Evolutionary conservation across 2,329 filamentous ascomycete genomes (phyloP).

Genomic region (Pseudopyricularia cyperi): DNA sequence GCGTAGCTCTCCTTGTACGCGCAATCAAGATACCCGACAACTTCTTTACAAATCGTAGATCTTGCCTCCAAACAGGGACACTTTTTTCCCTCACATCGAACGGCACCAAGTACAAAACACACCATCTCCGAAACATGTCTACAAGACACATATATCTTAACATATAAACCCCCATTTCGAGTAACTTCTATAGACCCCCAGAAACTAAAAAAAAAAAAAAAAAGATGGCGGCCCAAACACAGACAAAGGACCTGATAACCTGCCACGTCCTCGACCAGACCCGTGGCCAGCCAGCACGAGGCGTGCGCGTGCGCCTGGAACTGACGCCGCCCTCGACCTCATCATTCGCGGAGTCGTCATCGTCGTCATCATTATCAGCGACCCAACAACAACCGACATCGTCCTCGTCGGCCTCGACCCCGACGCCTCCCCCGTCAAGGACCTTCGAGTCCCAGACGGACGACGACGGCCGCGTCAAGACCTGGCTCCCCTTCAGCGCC

Average conservation of each 20-base stretch:
- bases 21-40: too few species aligned
- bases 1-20: too few species aligned
- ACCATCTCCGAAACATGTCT: not conserved
- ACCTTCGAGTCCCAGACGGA: slow-evolving; percentile 59
- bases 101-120: not conserved
- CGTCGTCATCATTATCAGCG: slow-evolving; percentile 9
- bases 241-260: slow-evolving; percentile 56
- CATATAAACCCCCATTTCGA: too few species aligned
- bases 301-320: slow-evolving; percentile 54
- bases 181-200: not conserved
- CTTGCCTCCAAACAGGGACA: not conserved
- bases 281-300: slow-evolving; percentile 53
- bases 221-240: not conserved
- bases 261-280: slow-evolving; percentile 80
- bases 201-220: not conserved
- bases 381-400: slow-evolving; percentile 1
- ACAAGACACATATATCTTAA: too few species aligned
- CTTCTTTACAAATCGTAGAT: not conserved
- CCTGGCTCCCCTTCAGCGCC: slow-evolving; percentile 50
- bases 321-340: slow-evolving; percentile 21
- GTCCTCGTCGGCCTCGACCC: slow-evolving; percentile 15
- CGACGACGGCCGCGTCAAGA: slow-evolving; percentile 58
- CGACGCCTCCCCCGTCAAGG: slow-evolving; percentile 20
- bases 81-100: not conserved
- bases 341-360: not conserved